A percentile compares a stretch with the other conserved stretches of the same genome.
Evolutionary conservation across 2,329 filamentous ascomycete genomes (phyloP).

Genomic region (Celoporthe dispersa): DNA sequence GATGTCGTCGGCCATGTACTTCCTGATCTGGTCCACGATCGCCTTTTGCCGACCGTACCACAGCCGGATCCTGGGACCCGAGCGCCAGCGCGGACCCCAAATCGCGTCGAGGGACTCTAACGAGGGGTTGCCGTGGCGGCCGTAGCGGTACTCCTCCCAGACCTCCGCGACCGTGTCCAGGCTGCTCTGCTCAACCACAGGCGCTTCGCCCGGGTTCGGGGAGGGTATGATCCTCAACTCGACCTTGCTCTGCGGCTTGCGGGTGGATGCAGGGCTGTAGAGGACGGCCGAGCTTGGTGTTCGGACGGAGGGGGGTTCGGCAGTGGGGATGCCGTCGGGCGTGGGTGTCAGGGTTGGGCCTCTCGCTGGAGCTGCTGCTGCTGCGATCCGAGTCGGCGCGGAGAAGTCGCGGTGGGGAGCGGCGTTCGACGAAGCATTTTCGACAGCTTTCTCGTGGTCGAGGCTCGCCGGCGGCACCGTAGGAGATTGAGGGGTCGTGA

Average conservation of each 20-base stretch:
- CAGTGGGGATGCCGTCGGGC: neutral
- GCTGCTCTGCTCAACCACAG: constrained; percentile 41
- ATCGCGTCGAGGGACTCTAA: constrained; percentile 42
- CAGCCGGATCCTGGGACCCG: constrained; percentile 42
- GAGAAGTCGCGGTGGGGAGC: neutral
- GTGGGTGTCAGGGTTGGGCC: neutral
- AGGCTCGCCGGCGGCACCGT: neutral
- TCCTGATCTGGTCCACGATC: constrained; percentile 46
- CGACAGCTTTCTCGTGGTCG: neutral
- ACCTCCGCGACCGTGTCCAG: constrained; percentile 43
- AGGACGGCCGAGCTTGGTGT: neutral
- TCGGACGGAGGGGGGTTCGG: neutral
- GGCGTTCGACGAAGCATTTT: neutral
- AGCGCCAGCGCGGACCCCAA: constrained; percentile 45
- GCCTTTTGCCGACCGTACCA: constrained; percentile 46
- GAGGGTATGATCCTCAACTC: constrained; percentile 25
- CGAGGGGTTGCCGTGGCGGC: constrained; percentile 42
- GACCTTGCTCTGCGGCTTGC: constrained; percentile 8
- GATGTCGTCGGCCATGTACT: constrained; percentile 42
- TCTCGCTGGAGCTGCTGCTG: neutral
- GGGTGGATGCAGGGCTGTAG: neutral
- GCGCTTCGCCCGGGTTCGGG: constrained; percentile 34
- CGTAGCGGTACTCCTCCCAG: constrained; percentile 44
- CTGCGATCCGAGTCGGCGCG: neutral
- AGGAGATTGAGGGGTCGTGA: constrained; percentile 2